Evolutionary conservation across 1,284 basidiomycete species (phyloP), one percentile per base, ranked within the genome.

Genomic region (Apiotrichum akiyoshidainum): DNA sequence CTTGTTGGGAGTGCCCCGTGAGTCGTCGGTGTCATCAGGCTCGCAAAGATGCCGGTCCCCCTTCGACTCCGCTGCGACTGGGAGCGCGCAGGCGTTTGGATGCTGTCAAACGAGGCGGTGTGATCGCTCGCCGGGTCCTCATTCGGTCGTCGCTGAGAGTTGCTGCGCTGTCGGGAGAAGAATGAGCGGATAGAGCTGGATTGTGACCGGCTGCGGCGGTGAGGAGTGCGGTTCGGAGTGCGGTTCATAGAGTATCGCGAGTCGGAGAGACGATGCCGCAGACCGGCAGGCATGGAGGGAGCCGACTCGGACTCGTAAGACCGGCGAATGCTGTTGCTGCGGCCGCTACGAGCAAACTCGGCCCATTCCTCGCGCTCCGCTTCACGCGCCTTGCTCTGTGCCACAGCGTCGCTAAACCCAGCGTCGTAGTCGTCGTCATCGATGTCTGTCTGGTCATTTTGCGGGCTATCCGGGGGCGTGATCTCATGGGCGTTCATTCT

Each of bases 381-480:
- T 12, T 65, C 57, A 5, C 63, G 59, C 2, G 42, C 46, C n/a
- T 54, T 49, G 33, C 60, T 50, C 33, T 35, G 48, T 4, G 46
- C 52, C 13, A 59, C 46, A 1, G 58, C 63, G 5, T 53, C 55
- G 13, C 26, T 22, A 37, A 63, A 59, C 37, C 49, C 52, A 12
- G 21, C 39, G 22, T 33, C 46, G 33, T 51, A 49, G 55, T 54
- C 54, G 19, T 46, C 40, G 33, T 46, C 55, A n/a, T 50, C 48
- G n/a, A n/a, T n/a, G 7, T 42, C 40, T 1, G 26, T 4, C 12
- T 31, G 41, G 47, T 53, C 55, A 46, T 16, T 33, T 10, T 21
- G 54, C n/a, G 73, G 72, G 17, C 55, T 66, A 3, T 57, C 59
- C 7, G 72, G 72, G 7, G 74, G 74, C 4, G 72, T 76, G 48